Conservation (phyloP, 306 rosid species). For the Lathyrus tuberosus region DNA sequence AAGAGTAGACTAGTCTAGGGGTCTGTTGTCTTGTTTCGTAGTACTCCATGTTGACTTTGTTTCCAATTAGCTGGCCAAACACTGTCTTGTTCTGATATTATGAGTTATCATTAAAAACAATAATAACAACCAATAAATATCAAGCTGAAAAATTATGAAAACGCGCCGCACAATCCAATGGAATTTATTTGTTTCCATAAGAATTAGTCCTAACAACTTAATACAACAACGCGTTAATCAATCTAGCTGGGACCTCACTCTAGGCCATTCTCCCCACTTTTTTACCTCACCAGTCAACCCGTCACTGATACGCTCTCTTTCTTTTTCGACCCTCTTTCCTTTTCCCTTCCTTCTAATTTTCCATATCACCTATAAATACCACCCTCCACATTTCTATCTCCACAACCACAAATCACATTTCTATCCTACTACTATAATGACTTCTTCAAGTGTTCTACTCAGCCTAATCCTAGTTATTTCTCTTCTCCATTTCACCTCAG, state of each 20-base stretch:
- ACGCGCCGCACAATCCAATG: background rate
- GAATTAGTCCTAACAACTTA: background rate
- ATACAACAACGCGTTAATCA: constrained; percentile 45
- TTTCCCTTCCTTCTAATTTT: background rate
- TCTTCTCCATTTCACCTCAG: constrained; percentile 45
- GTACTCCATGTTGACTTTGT: background rate
- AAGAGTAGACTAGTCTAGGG: too few relatives aligned
- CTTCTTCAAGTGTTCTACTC: constrained; percentile 35
- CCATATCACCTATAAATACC: constrained; percentile 37
- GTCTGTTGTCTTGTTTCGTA: background rate
- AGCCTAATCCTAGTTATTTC: constrained; percentile 34
- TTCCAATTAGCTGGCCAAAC: background rate
- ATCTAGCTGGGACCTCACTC: constrained; percentile 40
- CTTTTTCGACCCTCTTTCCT: background rate
- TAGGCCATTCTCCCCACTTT: background rate
- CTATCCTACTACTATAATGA: constrained; percentile 26
- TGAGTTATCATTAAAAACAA: too few relatives aligned
- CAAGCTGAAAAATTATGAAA: background rate
- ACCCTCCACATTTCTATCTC: background rate
- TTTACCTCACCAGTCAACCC: background rate
- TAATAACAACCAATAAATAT: background rate
- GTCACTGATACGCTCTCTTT: background rate
- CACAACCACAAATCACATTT: background rate
- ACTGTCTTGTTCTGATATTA: background rate
- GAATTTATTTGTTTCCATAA: background rate